Evolutionary conservation across 2,329 filamentous ascomycete species (phyloP), one percentile per base, ranked within the genome.

Genomic region (Lecanoromycetidae sp.): DNA sequence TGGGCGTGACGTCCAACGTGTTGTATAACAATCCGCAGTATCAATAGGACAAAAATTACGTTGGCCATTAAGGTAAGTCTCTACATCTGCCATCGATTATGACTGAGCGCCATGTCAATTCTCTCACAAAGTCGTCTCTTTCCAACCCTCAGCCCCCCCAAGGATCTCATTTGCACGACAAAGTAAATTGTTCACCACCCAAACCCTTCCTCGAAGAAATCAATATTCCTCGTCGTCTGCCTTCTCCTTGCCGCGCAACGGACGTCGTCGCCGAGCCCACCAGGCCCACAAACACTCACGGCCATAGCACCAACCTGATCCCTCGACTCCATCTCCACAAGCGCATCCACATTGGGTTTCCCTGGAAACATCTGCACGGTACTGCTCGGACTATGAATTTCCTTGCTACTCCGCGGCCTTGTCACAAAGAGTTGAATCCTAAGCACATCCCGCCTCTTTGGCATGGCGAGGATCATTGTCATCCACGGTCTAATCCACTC

Each of bases 401-500:
- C 84, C 60, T 80, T 82, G n/a, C 82, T 79, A 60, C 82, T 85
- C 57, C 84, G 81, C 1, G 90, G 90, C 45, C 87, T 75, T 4
- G 91, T 96, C 56, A 96, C 80, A 66, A 94, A 96, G 39, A 96
- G 76, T 57, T 90, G 79, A 57, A 96, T 84, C 56, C 80, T 82
- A 36, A 98, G 75, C 25, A 94, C 74, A 41, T 94, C 86, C 49
- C 84, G 79, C 45, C 88, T 81, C 56, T 80, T 76, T 10, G 86
- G 83, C 74, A 95, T 82, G 47, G 75, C 75, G 26, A 96, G 72
- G 45, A 96, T 81, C 55, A 71, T 70, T 13, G 76, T 81, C 78
- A 82, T 82, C 82, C 85, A 96, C 4, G 86, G 85, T 6, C 86
- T 79, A 50, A 94, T 84, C 90, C 91, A 96, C 63, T 94, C 87